Conservation (phyloP, 2,329 filamentous ascomycete species). For the Xylariaceae sp. region DNA sequence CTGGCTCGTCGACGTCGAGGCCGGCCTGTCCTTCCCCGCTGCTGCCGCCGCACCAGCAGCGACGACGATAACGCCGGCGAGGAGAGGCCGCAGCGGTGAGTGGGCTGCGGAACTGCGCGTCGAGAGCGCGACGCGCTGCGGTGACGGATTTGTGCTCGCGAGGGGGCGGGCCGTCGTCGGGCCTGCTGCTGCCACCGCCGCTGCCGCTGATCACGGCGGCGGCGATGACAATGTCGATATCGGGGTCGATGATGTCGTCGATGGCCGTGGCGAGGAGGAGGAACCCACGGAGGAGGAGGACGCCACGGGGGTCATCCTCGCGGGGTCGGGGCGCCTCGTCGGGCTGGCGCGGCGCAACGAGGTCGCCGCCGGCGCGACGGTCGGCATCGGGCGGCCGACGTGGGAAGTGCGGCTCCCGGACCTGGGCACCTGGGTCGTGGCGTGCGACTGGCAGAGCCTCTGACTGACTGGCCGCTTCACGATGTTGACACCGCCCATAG, state of each 20-base stretch:
- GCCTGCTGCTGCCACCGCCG: neutral
- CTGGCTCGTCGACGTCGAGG: conserved; percentile 37
- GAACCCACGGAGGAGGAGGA: neutral
- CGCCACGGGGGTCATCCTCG: conserved; percentile 16
- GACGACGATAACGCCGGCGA: conserved; percentile 7
- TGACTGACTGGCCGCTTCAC: no score
- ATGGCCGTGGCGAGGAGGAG: neutral
- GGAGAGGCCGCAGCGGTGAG: conserved; percentile 8
- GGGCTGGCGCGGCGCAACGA: conserved; percentile 20
- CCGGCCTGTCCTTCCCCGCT: conserved; percentile 11
- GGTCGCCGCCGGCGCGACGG: conserved; percentile 19
- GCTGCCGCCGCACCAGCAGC: no score
- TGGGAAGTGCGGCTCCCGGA: conserved; percentile 28
- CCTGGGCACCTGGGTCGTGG: conserved; percentile 27
- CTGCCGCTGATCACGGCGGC: no score
- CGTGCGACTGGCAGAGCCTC: conserved; percentile 28
- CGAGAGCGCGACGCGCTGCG: conserved; percentile 14
- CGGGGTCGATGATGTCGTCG: no score
- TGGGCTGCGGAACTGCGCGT: conserved; percentile 17
- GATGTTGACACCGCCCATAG: no score
- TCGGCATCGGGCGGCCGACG: conserved; percentile 27
- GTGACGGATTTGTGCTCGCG: conserved; percentile 23
- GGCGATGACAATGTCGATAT: no score
- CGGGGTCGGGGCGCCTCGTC: conserved; percentile 20
- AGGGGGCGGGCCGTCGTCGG: conserved; percentile 8